Base-by-base conservation (phyloP, 768 basidiomycete genomes). In the Mycena floridula region DNA sequence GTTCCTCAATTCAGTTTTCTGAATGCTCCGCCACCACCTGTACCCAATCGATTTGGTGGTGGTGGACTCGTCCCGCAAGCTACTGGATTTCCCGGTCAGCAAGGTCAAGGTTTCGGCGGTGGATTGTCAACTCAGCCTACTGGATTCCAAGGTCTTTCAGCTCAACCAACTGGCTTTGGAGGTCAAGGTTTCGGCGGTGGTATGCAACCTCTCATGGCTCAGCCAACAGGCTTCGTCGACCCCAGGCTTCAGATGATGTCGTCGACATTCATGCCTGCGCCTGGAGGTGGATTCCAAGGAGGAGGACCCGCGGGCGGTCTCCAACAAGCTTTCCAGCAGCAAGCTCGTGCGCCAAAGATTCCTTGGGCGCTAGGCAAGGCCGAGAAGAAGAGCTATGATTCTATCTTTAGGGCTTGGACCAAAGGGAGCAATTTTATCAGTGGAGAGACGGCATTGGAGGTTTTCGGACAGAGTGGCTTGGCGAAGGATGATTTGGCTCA, bases 301-400 rank as follows among this genome's bases (percentile, higher is more conserved):
- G 64, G 78, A 3, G 76, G 69, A 4, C 81, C 78, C 11, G 68
- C 68, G 38, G 59, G 76, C 37, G 79, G 79, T 26, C 73, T 93
- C 15, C 82, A 87, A 58, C 89, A 91, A 60, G 85, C 82, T 21
- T 87, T 96, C 64, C 85, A 90, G 66, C 86, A 92, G 58, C 81
- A 90, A 48, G 74, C 79, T 2, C 59, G 76, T 0, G 67, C 77
- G 13, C 82, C 82, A 23, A 81, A 77, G 55, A 72, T 96, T 28
- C 80, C 90, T 0, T 99, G 96, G 96, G 77, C 82, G 0, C 66
- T 97, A 43, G 80, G 80, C 4, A 87, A 88, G 62, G 76, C 79
- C 5, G 96, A 99, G 71, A 94, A 94, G 75, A 95, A 96, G 70
- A 85, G 85, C 51, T 99, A 98, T 55, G 90, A 98, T 59, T 77